Percentiles rank a stretch among this genome's conserved stretches.
phyloP scores from a whole-genome alignment of 1,139 yeast species.

The Taiozyma sp. region DNA sequence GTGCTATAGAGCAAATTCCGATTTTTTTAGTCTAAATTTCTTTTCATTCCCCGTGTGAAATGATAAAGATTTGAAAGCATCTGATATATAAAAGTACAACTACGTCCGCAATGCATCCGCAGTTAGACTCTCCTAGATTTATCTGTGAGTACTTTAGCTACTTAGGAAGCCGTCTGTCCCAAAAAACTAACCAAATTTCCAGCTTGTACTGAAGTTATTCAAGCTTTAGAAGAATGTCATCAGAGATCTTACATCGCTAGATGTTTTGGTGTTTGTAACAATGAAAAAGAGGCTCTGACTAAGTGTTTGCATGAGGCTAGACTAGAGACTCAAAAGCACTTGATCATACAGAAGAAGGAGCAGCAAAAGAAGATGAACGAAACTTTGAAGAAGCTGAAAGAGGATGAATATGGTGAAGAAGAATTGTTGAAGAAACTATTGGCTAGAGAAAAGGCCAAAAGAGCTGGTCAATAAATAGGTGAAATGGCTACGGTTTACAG shows the following conservation, averaged over 20 bases:
- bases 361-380: constrained; percentile 49
- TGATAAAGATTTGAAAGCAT: neutral
- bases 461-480: constrained; percentile 3
- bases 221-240: constrained; percentile 89
- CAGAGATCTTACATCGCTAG: constrained; percentile 61
- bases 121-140: constrained; percentile 35
- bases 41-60: neutral
- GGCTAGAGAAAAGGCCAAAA: constrained; percentile 32
- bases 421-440: constrained; percentile 63
- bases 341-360: constrained; percentile 52
- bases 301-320: constrained; percentile 80
- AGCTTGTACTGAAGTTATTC: constrained; percentile 78
- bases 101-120: constrained; percentile 33
- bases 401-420: constrained; percentile 78
- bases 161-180: neutral
- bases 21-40: neutral
- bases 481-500: neutral
- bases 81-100: neutral
- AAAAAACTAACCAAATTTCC: constrained; percentile 3
- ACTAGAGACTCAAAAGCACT: constrained; percentile 56
- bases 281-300: constrained; percentile 72
- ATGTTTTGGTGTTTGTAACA: constrained; percentile 83
- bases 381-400: constrained; percentile 57
- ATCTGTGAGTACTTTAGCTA: constrained; percentile 25
- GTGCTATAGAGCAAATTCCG: neutral